Evolutionary conservation across 1,284 basidiomycete species (phyloP).

Genomic region (Cystobasidiaceae sp.): DNA sequence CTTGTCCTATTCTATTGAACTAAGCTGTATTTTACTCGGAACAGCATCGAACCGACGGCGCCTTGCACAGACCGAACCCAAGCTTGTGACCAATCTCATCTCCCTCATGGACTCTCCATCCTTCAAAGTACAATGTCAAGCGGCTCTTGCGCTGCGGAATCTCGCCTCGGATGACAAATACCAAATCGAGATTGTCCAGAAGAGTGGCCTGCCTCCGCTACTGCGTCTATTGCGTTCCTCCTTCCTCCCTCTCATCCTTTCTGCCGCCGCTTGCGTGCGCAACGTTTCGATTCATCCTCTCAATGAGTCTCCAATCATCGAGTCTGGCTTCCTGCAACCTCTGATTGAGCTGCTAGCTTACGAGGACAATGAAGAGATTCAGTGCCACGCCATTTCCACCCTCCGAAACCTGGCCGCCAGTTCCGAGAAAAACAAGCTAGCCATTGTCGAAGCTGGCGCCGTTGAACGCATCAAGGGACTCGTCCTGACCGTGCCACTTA

Average conservation of each 20-base stretch:
- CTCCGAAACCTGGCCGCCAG: slow-evolving; percentile 94
- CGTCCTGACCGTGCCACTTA: slow-evolving; percentile 88
- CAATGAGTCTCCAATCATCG: slow-evolving; percentile 99
- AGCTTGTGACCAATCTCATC: slow-evolving; percentile 89
- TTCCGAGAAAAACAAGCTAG: slow-evolving; percentile 96
- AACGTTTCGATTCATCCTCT: slow-evolving; percentile 98
- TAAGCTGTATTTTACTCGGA: neutral
- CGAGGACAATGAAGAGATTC: slow-evolving; percentile 98
- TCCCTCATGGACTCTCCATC: slow-evolving; percentile 95
- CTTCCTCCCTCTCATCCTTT: slow-evolving; percentile 97
- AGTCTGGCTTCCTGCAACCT: slow-evolving; percentile 93
- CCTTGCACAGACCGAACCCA: slow-evolving; percentile 88
- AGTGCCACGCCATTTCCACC: slow-evolving; percentile 99
- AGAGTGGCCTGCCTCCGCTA: slow-evolving; percentile 85
- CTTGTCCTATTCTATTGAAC: neutral
- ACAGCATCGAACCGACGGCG: slow-evolving; percentile 85
- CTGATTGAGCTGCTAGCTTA: slow-evolving; percentile 94
- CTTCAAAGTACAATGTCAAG: slow-evolving; percentile 98
- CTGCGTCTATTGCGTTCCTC: slow-evolving; percentile 93
- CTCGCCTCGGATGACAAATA: slow-evolving; percentile 99
- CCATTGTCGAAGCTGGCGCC: slow-evolving; percentile 97
- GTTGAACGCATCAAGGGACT: slow-evolving; percentile 96
- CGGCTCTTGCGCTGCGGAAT: slow-evolving; percentile 91
- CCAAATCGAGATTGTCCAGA: slow-evolving; percentile 96
- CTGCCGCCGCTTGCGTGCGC: slow-evolving; percentile 95